Conservation (phyloP, 345 rosid species). For the Cardiospermum halicacabum region DNA sequence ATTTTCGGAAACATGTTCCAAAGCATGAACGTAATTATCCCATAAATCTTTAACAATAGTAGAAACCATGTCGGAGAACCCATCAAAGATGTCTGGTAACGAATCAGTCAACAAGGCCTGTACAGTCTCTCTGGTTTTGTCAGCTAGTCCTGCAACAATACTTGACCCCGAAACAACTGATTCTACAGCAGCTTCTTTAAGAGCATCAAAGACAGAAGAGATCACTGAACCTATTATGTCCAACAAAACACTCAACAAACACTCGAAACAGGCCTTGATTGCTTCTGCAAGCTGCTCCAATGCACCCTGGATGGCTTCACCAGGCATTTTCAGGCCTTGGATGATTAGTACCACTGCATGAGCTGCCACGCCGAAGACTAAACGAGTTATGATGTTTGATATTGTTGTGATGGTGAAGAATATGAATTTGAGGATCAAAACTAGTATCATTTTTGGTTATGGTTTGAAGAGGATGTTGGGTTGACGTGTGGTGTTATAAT, state of each 20-base stretch:
- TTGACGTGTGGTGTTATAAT: background rate
- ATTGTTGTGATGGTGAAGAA: constrained; percentile 18
- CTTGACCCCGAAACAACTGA: constrained; percentile 21
- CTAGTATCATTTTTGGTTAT: constrained; percentile 16
- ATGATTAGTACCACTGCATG: constrained; percentile 23
- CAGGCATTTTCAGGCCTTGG: constrained; percentile 28
- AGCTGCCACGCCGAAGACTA: constrained; percentile 24
- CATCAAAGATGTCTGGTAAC: constrained; percentile 28
- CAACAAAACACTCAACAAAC: constrained; percentile 16
- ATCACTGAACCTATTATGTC: constrained; percentile 17
- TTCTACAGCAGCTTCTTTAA: constrained; percentile 18
- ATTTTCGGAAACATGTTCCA: constrained; percentile 31
- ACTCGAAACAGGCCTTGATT: constrained; percentile 21
- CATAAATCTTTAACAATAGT: constrained; percentile 25
- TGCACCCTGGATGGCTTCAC: constrained; percentile 27
- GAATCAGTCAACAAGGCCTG: constrained; percentile 26
- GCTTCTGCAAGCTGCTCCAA: constrained; percentile 25
- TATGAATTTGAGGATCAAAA: constrained; percentile 20
- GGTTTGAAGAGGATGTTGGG: background rate
- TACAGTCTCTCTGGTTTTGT: constrained; percentile 27
- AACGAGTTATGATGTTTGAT: constrained; percentile 20
- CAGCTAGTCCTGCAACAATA: constrained; percentile 18
- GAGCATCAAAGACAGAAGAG: constrained; percentile 26
- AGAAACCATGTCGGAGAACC: constrained; percentile 29
- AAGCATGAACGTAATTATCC: constrained; percentile 30